phyloP scores from a whole-genome alignment of 164 flowering plant species.

The Sedum album region DNA sequence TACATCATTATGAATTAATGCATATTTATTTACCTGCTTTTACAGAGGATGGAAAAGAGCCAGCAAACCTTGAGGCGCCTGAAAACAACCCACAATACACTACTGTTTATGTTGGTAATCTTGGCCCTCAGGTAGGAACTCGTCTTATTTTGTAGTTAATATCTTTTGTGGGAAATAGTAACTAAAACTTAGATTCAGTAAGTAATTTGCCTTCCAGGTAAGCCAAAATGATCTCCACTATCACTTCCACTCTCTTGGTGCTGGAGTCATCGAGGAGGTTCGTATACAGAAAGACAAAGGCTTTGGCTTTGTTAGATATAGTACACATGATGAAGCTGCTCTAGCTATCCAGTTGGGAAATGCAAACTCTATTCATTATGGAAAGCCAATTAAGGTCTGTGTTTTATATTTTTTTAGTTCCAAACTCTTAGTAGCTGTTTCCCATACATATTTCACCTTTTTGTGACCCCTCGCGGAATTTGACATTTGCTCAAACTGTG shows the following conservation, averaged over 20 bases:
- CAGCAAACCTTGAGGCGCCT: slow-evolving; percentile 67
- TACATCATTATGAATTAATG: neutral
- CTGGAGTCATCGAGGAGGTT: slow-evolving; percentile 92
- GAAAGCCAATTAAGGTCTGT: slow-evolving; percentile 76
- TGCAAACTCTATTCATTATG: slow-evolving; percentile 51
- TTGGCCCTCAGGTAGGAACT: slow-evolving; percentile 75
- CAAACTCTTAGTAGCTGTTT: neutral
- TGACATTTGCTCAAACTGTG: neutral
- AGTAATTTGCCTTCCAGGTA: slow-evolving; percentile 36
- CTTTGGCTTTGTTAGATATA: slow-evolving; percentile 95
- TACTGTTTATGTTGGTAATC: slow-evolving; percentile 96
- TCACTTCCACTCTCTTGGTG: slow-evolving; percentile 82
- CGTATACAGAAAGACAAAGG: slow-evolving; percentile 93
- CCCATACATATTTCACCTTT: neutral
- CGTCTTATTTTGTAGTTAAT: neutral
- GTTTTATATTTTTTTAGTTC: neutral
- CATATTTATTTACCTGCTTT: slow-evolving; percentile 4
- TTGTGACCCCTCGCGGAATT: neutral
- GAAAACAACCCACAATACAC: slow-evolving; percentile 89
- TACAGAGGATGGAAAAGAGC: slow-evolving; percentile 80
- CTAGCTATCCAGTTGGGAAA: slow-evolving; percentile 93
- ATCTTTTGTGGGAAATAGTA: neutral
- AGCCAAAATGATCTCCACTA: slow-evolving; percentile 91
- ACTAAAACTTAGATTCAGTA: neutral
- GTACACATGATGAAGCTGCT: slow-evolving; percentile 88